A percentile compares a stretch with the other conserved stretches of the same genome.
Evolutionary conservation across 2,329 filamentous ascomycete species (phyloP).

Genomic region (Bipolaris gigantea): DNA sequence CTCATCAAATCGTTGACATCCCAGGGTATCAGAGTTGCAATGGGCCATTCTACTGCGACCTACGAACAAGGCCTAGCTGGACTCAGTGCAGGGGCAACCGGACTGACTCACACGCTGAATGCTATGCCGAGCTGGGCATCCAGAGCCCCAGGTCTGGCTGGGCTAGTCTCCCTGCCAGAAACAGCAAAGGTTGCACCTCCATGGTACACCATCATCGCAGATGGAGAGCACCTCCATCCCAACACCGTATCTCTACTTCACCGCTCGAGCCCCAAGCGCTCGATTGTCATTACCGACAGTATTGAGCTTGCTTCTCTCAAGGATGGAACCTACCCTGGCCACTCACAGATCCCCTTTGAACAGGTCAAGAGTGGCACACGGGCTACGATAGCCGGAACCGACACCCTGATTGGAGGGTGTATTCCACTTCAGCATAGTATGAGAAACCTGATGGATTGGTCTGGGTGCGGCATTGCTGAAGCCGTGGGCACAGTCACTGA

Average conservation of each 20-base stretch:
- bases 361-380: slow-evolving; percentile 55
- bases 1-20: slow-evolving; percentile 50
- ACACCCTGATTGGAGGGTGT: slow-evolving; percentile 59
- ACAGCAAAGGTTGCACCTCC: slow-evolving; percentile 38
- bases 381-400: slow-evolving; percentile 56
- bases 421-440: slow-evolving; percentile 56
- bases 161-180: slow-evolving; percentile 40
- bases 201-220: slow-evolving; percentile 58
- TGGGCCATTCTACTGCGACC: slow-evolving; percentile 56
- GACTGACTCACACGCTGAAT: slow-evolving; percentile 59
- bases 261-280: slow-evolving; percentile 50
- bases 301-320: slow-evolving; percentile 58
- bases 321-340: slow-evolving; percentile 56
- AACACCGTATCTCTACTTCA: slow-evolving; percentile 54
- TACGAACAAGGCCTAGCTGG: slow-evolving; percentile 52
- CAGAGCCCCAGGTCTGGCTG: slow-evolving; percentile 55
- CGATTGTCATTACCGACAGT: slow-evolving; percentile 58
- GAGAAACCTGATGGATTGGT: slow-evolving; percentile 53
- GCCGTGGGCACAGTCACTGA: slow-evolving; percentile 55
- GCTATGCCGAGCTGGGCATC: slow-evolving; percentile 57
- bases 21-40: slow-evolving; percentile 50
- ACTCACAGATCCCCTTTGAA: slow-evolving; percentile 54
- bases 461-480: slow-evolving; percentile 51
- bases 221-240: slow-evolving; percentile 59
- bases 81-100: slow-evolving; percentile 53